phyloP scores from a whole-genome alignment of 2,329 filamentous ascomycete species.

The Pseudogymnoascus sp. region DNA sequence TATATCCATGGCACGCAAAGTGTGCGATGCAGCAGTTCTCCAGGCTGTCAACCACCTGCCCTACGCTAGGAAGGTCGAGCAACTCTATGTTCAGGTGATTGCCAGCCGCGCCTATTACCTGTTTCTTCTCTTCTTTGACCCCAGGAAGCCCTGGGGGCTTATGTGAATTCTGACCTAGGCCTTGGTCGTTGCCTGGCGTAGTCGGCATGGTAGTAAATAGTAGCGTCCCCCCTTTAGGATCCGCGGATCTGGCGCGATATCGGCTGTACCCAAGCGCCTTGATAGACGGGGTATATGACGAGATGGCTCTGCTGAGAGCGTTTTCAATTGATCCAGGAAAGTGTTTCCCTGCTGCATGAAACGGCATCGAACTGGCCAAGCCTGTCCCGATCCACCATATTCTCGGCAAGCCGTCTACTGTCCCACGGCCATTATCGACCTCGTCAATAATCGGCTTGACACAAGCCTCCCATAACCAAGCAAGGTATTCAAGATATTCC shows the following conservation, averaged over 20 bases:
- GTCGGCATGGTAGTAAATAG: neutral
- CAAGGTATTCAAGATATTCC: neutral
- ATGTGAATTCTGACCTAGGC: too few relatives aligned
- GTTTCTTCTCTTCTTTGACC: too few relatives aligned
- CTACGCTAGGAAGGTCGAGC: neutral
- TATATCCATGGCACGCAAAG: too few relatives aligned
- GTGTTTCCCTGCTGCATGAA: constrained; percentile 11
- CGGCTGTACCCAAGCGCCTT: neutral
- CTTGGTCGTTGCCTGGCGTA: neutral
- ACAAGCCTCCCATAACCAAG: neutral
- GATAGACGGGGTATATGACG: constrained; percentile 12
- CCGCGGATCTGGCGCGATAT: neutral
- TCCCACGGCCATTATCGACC: too few relatives aligned
- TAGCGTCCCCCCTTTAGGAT: neutral
- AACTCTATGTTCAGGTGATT: too few relatives aligned
- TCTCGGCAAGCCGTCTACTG: neutral
- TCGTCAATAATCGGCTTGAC: too few relatives aligned
- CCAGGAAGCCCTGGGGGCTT: too few relatives aligned
- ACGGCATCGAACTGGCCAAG: neutral
- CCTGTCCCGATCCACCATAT: constrained; percentile 13
- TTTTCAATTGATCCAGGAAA: neutral
- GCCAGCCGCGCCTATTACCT: too few relatives aligned
- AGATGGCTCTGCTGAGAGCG: neutral
- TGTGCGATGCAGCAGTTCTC: too few relatives aligned
- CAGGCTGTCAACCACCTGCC: neutral